Percentiles rank a stretch among this genome's conserved stretches.
Evolutionary conservation across 495 filamentous ascomycete species (phyloP).

Genomic region (Penicillium coffeae): DNA sequence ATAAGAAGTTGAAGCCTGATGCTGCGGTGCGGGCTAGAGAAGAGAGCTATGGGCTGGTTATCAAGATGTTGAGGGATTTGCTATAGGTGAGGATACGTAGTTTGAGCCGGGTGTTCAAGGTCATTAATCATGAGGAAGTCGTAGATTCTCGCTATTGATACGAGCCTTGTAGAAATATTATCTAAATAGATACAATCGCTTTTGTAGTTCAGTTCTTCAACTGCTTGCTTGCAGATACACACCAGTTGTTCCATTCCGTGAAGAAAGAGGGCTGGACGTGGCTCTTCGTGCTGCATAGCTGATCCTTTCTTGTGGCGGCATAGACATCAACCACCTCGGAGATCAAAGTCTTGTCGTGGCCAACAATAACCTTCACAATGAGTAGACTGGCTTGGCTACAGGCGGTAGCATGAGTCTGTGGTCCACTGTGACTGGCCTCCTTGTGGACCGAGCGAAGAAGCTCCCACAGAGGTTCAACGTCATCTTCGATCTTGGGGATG

Average conservation of each 20-base stretch:
- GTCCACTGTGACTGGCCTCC: slow-evolving; percentile 63
- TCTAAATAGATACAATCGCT: no score
- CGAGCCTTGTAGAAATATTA: no score
- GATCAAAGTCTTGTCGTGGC: slow-evolving; percentile 45
- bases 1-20: background rate
- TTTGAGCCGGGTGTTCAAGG: background rate
- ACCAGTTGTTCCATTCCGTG: slow-evolving; percentile 68
- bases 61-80: background rate
- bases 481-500: slow-evolving; percentile 38
- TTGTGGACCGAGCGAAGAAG: slow-evolving; percentile 66
- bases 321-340: slow-evolving; percentile 54
- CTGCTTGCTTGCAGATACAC: slow-evolving; percentile 45
- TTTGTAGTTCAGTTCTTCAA: slow-evolving; percentile 38
- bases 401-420: slow-evolving; percentile 50
- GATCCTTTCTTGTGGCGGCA: slow-evolving; percentile 49
- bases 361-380: slow-evolving; percentile 57
- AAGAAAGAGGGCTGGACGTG: slow-evolving; percentile 61
- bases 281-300: slow-evolving; percentile 52
- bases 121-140: no score
- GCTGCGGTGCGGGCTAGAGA: background rate
- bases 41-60: background rate
- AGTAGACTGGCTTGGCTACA: slow-evolving; percentile 63
- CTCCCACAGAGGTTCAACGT: slow-evolving; percentile 45
- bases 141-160: no score
- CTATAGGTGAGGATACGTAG: background rate